phyloP scores from a whole-genome alignment of 805 yeast species.

The Ogataea sp. region DNA sequence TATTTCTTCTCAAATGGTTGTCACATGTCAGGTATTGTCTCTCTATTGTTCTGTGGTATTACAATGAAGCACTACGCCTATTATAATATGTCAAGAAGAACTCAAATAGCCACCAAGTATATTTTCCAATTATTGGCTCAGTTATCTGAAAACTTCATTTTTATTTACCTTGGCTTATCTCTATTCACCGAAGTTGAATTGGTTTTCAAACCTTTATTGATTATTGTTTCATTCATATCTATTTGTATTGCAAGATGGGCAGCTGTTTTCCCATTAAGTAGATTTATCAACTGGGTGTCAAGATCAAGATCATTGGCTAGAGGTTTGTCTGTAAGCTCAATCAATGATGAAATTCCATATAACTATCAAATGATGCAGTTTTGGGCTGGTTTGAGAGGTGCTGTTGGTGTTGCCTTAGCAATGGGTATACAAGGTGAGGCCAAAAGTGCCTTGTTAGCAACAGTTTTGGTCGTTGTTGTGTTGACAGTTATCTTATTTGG shows the following conservation, averaged over 20 bases:
- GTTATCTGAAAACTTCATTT: conserved; percentile 91
- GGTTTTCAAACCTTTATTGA: conserved; percentile 88
- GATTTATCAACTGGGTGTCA: conserved; percentile 72
- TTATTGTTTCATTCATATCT: conserved; percentile 81
- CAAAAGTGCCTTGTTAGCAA: conserved; percentile 81
- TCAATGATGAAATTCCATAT: conserved; percentile 86
- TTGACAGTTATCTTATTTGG: conserved; percentile 94
- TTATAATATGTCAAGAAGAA: conserved; percentile 93
- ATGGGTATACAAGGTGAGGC: conserved; percentile 96
- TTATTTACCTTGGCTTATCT: conserved; percentile 89
- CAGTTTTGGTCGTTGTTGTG: conserved; percentile 94
- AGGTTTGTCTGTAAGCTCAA: conserved; percentile 27
- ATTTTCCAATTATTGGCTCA: conserved; percentile 92
- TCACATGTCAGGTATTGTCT: conserved; percentile 98
- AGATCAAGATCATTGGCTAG: conserved; percentile 47
- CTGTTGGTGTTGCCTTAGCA: conserved; percentile 98
- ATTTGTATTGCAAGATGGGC: conserved; percentile 96
- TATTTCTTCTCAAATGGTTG: conserved; percentile 98
- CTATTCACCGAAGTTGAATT: conserved; percentile 93
- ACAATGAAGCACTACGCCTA: conserved; percentile 96
- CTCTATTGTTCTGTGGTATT: conserved; percentile 90
- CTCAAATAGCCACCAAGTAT: conserved; percentile 94
- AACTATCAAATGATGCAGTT: conserved; percentile 98
- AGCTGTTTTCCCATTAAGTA: conserved; percentile 91
- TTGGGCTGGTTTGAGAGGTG: conserved; percentile 99